phyloP scores from a whole-genome alignment of 1,284 basidiomycete species.

The Ustilago trichophora region DNA sequence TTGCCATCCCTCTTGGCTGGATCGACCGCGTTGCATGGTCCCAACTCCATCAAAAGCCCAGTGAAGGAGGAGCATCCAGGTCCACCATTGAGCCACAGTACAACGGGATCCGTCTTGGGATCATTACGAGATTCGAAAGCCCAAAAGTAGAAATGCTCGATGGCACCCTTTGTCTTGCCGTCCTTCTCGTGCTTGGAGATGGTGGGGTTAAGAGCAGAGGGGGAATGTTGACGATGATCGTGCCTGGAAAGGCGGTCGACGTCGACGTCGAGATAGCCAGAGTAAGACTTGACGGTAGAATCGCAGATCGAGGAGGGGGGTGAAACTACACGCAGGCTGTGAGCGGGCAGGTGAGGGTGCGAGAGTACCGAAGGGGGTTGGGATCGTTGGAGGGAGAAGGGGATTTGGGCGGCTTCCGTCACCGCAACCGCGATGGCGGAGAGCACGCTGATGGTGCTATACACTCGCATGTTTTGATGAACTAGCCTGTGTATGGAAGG shows the following conservation, averaged over 20 bases:
- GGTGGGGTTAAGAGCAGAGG: slow-evolving; percentile 2
- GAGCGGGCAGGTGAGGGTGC: slow-evolving; percentile 60
- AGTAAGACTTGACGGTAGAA: slow-evolving; percentile 48
- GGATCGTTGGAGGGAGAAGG: slow-evolving; percentile 21
- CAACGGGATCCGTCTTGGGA: slow-evolving; percentile 56
- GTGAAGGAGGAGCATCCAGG: slow-evolving; percentile 63
- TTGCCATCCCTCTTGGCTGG: slow-evolving; percentile 32
- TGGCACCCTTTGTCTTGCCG: slow-evolving; percentile 44
- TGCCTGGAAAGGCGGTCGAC: slow-evolving; percentile 55
- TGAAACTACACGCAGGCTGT: slow-evolving; percentile 56
- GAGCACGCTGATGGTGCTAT: slow-evolving; percentile 1
- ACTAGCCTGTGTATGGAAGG: neutral
- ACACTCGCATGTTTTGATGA: slow-evolving; percentile 26
- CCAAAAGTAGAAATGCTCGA: slow-evolving; percentile 67
- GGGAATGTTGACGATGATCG: slow-evolving; percentile 11
- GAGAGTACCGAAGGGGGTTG: slow-evolving; percentile 16
- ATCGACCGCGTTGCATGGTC: slow-evolving; percentile 60
- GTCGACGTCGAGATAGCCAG: slow-evolving; percentile 65
- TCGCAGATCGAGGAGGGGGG: slow-evolving; percentile 58
- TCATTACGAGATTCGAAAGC: slow-evolving; percentile 62
- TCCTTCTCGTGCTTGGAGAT: slow-evolving; percentile 32
- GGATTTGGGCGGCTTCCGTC: slow-evolving; percentile 34
- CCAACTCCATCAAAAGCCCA: slow-evolving; percentile 63
- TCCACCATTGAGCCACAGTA: slow-evolving; percentile 65
- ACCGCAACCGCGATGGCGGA: slow-evolving; percentile 13